Conservation (phyloP, 2,329 filamentous ascomycete genomes). For the Passalora sequoiae region DNA sequence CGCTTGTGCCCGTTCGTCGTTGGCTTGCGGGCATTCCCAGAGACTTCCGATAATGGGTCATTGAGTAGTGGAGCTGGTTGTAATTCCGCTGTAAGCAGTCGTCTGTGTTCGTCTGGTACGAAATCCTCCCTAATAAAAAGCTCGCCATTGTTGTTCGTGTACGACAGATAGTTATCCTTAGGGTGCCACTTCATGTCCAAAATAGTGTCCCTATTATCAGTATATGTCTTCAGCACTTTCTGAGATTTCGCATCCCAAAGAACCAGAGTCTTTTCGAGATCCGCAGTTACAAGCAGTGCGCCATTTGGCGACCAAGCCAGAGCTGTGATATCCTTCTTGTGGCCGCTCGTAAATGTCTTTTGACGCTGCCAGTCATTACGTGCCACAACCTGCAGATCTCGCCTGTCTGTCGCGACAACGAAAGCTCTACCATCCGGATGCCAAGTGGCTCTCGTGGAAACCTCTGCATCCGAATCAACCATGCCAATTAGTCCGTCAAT, state of each 20-base stretch:
- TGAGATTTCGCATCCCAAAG: constrained; percentile 91
- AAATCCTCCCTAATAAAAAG: constrained; percentile 80
- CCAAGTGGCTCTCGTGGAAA: constrained; percentile 73
- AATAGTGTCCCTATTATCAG: constrained; percentile 67
- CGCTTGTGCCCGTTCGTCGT: constrained; percentile 52
- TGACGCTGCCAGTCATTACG: constrained; percentile 85
- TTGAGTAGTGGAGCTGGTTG: constrained; percentile 84
- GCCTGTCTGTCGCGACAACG: constrained; percentile 73
- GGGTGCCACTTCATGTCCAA: constrained; percentile 89
- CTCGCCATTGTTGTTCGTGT: constrained; percentile 88
- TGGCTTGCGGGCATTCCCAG: constrained; percentile 58
- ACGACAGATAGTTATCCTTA: constrained; percentile 78
- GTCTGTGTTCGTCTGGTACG: constrained; percentile 47
- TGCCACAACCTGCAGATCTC: constrained; percentile 83
- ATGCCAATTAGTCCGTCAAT: constrained; percentile 80
- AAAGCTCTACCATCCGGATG: constrained; percentile 93
- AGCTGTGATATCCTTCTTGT: constrained; percentile 78
- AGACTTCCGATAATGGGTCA: constrained; percentile 66
- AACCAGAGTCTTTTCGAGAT: constrained; percentile 57
- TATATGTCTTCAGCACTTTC: constrained; percentile 68
- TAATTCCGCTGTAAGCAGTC: constrained; percentile 47
- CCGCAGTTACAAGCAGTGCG: constrained; percentile 66
- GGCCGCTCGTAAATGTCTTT: constrained; percentile 69
- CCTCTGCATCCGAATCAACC: constrained; percentile 70
- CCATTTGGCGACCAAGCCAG: constrained; percentile 94